Evolutionary conservation across 371 early-diverging fungal species (phyloP), one percentile per base, ranked within the genome.

Genomic region (Dichotomocladium elegans): DNA sequence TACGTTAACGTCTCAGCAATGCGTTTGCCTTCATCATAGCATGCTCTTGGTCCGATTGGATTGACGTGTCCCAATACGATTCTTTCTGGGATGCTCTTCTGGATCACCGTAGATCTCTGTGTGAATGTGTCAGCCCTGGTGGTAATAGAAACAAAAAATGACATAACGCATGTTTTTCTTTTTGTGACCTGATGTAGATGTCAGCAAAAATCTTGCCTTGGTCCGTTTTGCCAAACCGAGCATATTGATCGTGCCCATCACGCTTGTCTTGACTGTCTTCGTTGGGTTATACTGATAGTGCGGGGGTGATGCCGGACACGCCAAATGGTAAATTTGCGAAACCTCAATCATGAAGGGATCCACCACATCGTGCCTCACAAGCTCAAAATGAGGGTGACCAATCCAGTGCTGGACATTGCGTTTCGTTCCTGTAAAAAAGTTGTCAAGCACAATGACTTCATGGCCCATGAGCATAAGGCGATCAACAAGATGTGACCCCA

Each of bases 1-100:
- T 90, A 93, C 1, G 91, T 88, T 33, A 93, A 63, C 4, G 94
- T 92, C 58, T 93, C 94, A 27, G 92, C 91, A 17, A 91, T 88
- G 22, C 94, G 81, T 60, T 93, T 93, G 27, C 92, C 94, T 75
- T 93, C 94, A 55, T 93, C 94, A 67, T 93, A 93, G 60, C 94
- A 93, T 12, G 94, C 92, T 50, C 94, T 73, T 7, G 91, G 91
- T 7, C 86, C 86, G 51, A 84, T 85, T 4, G 91, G 93, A 65
- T 93, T 93, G 27, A 93, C 91, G 71, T 90, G 80, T 11, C 86
- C 94, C 91, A 92, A 91, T 58, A 92, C 92, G 1, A 85, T 81
- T 63, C 92, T 92, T 53, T 81, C 81, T 64, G 22, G 94, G 94
- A 69, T 91, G 91, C 60, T 86, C 88, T 61, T 89, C 87, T 17